Conservation (phyloP, 371 early-diverging fungal genomes). For the Phascolomyces articulosus region DNA sequence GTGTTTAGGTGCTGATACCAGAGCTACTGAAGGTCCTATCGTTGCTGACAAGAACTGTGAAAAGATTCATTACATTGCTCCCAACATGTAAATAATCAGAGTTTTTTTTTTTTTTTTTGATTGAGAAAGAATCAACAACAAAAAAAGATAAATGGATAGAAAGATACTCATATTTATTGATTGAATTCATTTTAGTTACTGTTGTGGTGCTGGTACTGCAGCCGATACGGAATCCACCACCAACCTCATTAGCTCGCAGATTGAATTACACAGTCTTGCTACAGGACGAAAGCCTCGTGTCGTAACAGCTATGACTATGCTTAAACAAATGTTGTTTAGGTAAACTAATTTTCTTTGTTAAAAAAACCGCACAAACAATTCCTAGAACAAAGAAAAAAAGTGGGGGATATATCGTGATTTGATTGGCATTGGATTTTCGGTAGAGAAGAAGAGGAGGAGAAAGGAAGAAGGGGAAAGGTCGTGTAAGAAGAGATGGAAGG, state of each 20-base stretch:
- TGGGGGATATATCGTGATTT: no score
- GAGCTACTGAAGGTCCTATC: slow-evolving; percentile 98
- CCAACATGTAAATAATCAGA: slow-evolving; percentile 81
- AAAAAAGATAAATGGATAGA: not conserved
- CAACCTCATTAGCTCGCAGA: slow-evolving; percentile 88
- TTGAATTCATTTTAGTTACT: slow-evolving; percentile 62
- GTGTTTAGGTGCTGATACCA: slow-evolving; percentile 99
- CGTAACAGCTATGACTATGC: slow-evolving; percentile 94
- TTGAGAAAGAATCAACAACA: no score
- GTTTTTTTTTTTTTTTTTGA: not conserved
- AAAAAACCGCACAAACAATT: no score
- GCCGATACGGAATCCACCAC: slow-evolving; percentile 99
- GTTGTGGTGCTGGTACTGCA: slow-evolving; percentile 99
- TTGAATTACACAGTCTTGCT: slow-evolving; percentile 91
- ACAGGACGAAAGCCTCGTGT: slow-evolving; percentile 93
- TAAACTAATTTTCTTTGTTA: slow-evolving; percentile 21
- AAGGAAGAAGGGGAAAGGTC: no score
- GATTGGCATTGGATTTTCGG: no score
- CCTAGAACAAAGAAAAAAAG: no score
- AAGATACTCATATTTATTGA: not conserved
- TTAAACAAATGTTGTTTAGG: slow-evolving; percentile 96
- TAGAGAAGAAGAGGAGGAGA: no score
- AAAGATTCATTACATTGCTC: slow-evolving; percentile 99
- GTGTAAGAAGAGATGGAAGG: not conserved
- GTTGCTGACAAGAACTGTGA: slow-evolving; percentile 99